Evolutionary conservation across 257 asterid genomes (phyloP).

Genomic region (Solanum piurae): DNA sequence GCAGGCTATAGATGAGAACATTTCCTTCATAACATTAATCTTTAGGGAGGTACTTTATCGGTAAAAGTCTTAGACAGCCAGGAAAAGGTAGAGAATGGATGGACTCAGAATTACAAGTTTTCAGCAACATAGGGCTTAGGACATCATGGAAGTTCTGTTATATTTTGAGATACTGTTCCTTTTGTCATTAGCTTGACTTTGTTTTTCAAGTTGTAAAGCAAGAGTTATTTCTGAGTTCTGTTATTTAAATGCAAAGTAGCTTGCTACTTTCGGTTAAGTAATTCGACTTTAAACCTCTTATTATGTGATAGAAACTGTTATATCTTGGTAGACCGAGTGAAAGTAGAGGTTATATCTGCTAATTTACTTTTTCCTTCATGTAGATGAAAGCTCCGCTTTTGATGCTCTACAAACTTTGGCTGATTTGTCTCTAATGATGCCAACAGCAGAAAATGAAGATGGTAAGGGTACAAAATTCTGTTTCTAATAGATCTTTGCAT

Average conservation of each 20-base stretch:
- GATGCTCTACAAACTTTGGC: constrained; percentile 83
- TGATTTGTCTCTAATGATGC: constrained; percentile 77
- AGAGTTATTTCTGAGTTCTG: not conserved
- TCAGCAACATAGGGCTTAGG: not conserved
- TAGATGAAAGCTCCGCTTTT: constrained; percentile 66
- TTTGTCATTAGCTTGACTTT: not conserved
- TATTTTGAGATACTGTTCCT: not conserved
- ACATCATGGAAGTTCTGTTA: not conserved
- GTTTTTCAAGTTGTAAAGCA: not conserved
- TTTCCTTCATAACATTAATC: not conserved
- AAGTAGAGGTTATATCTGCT: not conserved
- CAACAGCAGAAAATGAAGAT: constrained; percentile 51
- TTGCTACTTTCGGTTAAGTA: not conserved
- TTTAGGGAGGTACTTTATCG: not conserved
- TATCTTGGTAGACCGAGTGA: not conserved
- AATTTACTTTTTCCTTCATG: constrained; percentile 11
- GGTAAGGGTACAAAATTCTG: constrained; percentile 33
- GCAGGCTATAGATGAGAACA: not conserved
- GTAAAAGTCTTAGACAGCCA: not conserved
- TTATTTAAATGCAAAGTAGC: not conserved
- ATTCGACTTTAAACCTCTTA: not conserved
- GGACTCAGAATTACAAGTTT: not conserved
- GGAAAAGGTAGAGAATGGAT: not conserved
- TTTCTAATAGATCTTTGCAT: constrained; percentile 1
- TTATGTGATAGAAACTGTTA: not conserved